phyloP scores from a whole-genome alignment of 305 asterid genomes.

The Fraxinus dipetala region DNA sequence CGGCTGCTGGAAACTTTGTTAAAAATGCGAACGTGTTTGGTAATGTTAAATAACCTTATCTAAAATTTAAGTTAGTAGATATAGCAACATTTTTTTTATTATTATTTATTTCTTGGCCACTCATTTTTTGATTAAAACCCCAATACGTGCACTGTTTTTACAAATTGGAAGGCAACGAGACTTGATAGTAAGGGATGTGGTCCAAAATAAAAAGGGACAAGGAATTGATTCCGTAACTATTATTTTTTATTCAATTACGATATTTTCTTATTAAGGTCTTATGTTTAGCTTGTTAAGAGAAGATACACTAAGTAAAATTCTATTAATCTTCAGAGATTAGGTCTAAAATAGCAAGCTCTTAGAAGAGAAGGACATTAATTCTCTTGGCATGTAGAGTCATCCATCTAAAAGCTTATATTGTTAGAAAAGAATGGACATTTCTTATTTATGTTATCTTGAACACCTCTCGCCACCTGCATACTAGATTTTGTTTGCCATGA shows the following conservation, averaged over 20 bases:
- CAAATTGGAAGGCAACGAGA: not conserved
- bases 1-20: constrained; percentile 47
- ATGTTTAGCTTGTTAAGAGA: not conserved
- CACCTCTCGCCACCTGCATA: not conserved
- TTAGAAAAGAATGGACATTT: not conserved
- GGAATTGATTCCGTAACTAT: not conserved
- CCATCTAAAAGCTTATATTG: not conserved
- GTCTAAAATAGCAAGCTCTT: not conserved
- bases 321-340: not conserved
- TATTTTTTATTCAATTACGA: not conserved
- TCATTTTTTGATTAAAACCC: not conserved
- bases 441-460: not conserved
- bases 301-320: not conserved
- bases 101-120: not conserved
- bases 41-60: constrained; percentile 25
- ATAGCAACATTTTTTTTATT: constrained; percentile 1
- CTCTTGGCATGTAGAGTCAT: not conserved
- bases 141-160: not conserved
- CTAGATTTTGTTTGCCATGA: not conserved
- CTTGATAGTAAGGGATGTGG: not conserved
- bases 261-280: not conserved
- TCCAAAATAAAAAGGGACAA: not conserved
- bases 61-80: constrained; percentile 12
- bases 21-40: constrained; percentile 35
- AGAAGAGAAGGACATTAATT: not conserved